Evolutionary conservation across 306 rosid species (phyloP).

Genomic region (Clitoria ternatea): DNA sequence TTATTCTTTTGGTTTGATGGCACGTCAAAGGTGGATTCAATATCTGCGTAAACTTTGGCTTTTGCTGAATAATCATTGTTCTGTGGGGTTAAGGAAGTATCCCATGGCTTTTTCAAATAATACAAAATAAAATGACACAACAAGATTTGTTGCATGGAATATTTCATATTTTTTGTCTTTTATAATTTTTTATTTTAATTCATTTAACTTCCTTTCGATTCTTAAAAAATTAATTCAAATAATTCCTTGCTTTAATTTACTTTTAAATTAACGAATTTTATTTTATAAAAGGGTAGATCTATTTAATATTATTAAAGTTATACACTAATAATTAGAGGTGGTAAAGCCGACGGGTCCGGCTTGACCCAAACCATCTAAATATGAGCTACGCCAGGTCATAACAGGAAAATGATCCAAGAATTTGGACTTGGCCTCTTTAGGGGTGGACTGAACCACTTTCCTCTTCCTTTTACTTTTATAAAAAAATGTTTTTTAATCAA

Average conservation of each 20-base stretch:
- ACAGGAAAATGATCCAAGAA: too few relatives aligned
- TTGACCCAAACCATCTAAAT: too few relatives aligned
- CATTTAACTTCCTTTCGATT: background rate
- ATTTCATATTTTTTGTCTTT: background rate
- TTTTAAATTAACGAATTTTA: background rate
- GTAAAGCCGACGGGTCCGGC: too few relatives aligned
- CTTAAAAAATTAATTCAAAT: background rate
- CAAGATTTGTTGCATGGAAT: background rate
- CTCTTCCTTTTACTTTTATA: too few relatives aligned
- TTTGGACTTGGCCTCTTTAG: too few relatives aligned
- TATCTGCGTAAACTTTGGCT: constrained; percentile 24
- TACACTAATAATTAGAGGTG: too few relatives aligned
- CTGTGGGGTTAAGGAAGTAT: background rate
- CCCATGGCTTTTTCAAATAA: background rate
- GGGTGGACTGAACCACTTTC: too few relatives aligned
- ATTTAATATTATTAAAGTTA: too few relatives aligned
- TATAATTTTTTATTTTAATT: background rate
- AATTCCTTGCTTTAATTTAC: too few relatives aligned
- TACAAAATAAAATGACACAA: background rate
- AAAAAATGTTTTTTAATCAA: too few relatives aligned
- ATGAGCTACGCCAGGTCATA: too few relatives aligned
- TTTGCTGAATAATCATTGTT: constrained; percentile 6
- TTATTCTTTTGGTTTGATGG: background rate
- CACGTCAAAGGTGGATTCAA: constrained; percentile 11
- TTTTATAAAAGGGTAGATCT: background rate